A percentile compares a stretch with the other conserved stretches of the same genome.
phyloP scores from a whole-genome alignment of 2,329 filamentous ascomycete species.

The Westerdykella sp. region DNA sequence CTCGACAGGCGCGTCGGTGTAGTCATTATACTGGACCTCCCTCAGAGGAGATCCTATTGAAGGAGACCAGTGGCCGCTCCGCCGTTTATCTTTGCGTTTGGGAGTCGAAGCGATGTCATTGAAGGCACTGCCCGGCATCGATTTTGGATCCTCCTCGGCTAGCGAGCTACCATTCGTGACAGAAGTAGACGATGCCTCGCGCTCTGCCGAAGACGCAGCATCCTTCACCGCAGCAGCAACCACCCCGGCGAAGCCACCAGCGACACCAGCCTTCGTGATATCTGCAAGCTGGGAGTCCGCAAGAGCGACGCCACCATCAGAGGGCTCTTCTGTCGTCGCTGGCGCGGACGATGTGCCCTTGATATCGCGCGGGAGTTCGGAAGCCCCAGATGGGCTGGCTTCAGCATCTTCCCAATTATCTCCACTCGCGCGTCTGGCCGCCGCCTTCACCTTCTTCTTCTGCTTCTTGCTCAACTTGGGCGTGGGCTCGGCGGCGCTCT shows the following conservation, averaged over 20 bases:
- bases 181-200: constrained; percentile 7
- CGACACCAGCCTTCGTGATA: constrained; percentile 17
- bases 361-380: constrained; percentile 29
- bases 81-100: constrained; percentile 45
- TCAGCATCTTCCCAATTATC: constrained; percentile 30
- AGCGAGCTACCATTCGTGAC: constrained; percentile 15
- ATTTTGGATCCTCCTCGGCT: constrained; percentile 9
- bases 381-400: constrained; percentile 18
- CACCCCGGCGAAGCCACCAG: constrained; percentile 31
- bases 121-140: constrained; percentile 30
- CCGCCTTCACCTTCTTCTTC: constrained; percentile 30
- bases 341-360: constrained; percentile 7
- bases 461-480: constrained; percentile 37
- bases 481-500: constrained; percentile 12
- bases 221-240: constrained; percentile 28
- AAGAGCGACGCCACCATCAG: constrained; percentile 5
- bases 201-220: constrained; percentile 19
- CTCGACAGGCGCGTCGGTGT: constrained; percentile 23
- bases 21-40: constrained; percentile 42
- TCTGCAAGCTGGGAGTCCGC: constrained; percentile 7
- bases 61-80: constrained; percentile 38
- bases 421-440: constrained; percentile 22
- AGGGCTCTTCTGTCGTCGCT: constrained; percentile 2
- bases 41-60: constrained; percentile 40
- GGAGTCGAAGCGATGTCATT: constrained; percentile 36